Conservation (phyloP, 2,329 filamentous ascomycete species). For the Pestalotiopsis sp. region DNA sequence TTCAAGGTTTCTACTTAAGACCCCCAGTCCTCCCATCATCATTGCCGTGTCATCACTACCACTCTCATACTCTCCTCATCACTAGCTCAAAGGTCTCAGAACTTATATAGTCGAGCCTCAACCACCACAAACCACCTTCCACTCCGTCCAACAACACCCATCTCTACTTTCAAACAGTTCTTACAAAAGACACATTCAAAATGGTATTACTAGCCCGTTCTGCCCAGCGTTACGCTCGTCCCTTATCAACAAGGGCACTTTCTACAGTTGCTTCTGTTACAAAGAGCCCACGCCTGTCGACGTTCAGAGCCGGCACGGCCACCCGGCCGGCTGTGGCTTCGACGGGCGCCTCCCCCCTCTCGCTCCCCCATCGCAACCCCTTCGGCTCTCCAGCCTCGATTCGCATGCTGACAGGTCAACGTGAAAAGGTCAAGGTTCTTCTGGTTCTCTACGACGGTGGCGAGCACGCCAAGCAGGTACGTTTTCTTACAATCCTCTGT, state of each 20-base stretch:
- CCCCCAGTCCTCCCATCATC: constrained; percentile 2
- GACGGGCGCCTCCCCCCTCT: constrained; percentile 50
- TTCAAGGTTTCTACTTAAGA: constrained; percentile 13
- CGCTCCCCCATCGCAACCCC: constrained; percentile 12
- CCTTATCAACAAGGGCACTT: constrained; percentile 27
- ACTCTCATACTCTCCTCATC: constrained; percentile 1
- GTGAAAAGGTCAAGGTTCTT: constrained; percentile 87
- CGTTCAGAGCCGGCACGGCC: constrained; percentile 27
- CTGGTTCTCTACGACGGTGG: constrained; percentile 91
- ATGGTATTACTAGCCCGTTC: constrained; percentile 64
- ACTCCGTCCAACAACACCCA: background rate
- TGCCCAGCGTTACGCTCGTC: constrained; percentile 45
- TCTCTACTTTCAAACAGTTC: background rate
- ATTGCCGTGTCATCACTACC: background rate
- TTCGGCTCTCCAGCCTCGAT: constrained; percentile 50
- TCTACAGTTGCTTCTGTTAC: constrained; percentile 29
- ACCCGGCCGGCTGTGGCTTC: constrained; percentile 26
- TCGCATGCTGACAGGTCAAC: constrained; percentile 57
- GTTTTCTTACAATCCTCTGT: constrained; percentile 25
- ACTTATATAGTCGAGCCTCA: constrained; percentile 9
- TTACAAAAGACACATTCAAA: constrained; percentile 21
- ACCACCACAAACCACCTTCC: background rate
- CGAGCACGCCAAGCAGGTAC: constrained; percentile 84
- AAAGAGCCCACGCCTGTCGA: constrained; percentile 24
- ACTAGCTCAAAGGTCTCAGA: background rate